A percentile compares a stretch with the other conserved stretches of the same genome.
Conservation (phyloP, 192 early-diverging fungal species). For the Phlyctochytrium bullatum region DNA sequence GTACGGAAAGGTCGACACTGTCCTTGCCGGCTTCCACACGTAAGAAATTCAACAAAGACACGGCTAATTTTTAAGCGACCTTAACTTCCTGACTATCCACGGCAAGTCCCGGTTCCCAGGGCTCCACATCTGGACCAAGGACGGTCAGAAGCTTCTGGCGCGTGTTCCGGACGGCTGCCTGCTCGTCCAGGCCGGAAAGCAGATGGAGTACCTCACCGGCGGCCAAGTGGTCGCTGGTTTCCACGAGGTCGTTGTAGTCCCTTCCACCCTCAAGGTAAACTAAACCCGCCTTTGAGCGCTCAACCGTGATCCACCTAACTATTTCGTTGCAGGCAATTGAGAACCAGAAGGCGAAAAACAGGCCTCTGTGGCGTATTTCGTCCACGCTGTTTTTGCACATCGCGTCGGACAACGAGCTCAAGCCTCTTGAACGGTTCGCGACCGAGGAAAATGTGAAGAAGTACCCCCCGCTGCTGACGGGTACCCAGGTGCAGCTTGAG, state of each 20-base stretch:
- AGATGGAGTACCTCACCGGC: slow-evolving; percentile 68
- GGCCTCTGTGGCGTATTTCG: slow-evolving; percentile 70
- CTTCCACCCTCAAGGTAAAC: slow-evolving; percentile 44
- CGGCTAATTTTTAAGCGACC: slow-evolving; percentile 32
- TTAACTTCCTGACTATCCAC: slow-evolving; percentile 71
- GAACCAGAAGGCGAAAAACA: slow-evolving; percentile 40
- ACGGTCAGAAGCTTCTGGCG: slow-evolving; percentile 57
- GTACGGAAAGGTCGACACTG: slow-evolving; percentile 58
- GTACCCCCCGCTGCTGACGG: slow-evolving; percentile 61
- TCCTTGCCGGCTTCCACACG: slow-evolving; percentile 62
- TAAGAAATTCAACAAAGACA: slow-evolving; percentile 5
- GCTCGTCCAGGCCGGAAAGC: slow-evolving; percentile 56
- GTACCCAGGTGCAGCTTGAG: slow-evolving; percentile 64
- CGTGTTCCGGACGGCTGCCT: slow-evolving; percentile 65
- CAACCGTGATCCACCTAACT: background rate
- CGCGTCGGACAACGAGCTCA: slow-evolving; percentile 59
- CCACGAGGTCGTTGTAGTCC: slow-evolving; percentile 68
- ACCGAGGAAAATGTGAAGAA: slow-evolving; percentile 32
- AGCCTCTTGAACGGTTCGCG: slow-evolving; percentile 49
- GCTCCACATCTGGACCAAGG: slow-evolving; percentile 68
- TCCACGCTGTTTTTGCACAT: slow-evolving; percentile 73
- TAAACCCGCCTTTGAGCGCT: background rate
- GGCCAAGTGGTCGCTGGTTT: slow-evolving; percentile 64
- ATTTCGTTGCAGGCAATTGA: slow-evolving; percentile 37
- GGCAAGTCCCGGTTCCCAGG: slow-evolving; percentile 74